Conservation (phyloP, 305 asterid species). For the Lippia alba region DNA sequence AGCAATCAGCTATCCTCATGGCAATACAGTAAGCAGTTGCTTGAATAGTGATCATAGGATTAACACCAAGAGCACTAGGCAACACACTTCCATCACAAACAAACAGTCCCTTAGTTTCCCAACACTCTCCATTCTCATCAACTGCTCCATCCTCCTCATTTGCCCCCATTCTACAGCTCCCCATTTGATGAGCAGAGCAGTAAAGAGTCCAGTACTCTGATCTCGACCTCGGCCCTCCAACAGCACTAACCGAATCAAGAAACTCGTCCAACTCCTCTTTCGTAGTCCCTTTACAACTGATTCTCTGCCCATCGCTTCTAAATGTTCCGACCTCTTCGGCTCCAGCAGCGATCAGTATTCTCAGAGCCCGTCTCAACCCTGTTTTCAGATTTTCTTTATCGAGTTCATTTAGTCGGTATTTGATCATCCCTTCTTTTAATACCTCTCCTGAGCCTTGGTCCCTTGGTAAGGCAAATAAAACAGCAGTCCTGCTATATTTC, state of each 20-base stretch:
- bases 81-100: constrained; percentile 88
- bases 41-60: constrained; percentile 88
- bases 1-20: constrained; percentile 53
- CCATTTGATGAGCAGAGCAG: constrained; percentile 87
- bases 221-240: constrained; percentile 62
- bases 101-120: constrained; percentile 84
- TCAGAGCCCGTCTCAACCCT: constrained; percentile 71
- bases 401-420: constrained; percentile 40
- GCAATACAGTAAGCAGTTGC: constrained; percentile 84
- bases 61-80: constrained; percentile 80
- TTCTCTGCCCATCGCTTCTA: constrained; percentile 79
- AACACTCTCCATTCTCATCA: constrained; percentile 76
- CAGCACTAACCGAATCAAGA: constrained; percentile 54
- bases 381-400: constrained; percentile 68
- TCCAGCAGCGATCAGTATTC: constrained; percentile 81
- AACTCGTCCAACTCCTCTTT: constrained; percentile 70
- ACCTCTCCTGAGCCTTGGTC: constrained; percentile 81
- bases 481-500: constrained; percentile 68
- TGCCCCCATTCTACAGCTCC: constrained; percentile 82
- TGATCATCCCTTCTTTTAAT: constrained; percentile 48
- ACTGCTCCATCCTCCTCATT: constrained; percentile 72
- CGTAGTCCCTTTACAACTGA: constrained; percentile 52
- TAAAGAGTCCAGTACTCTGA: constrained; percentile 63
- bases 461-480: constrained; percentile 57
- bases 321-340: constrained; percentile 90